These are phyloP conservation scores for Ceratonia siliqua DNA, from an alignment of 306 rosid species.

Conservation along the genomic window DNA sequence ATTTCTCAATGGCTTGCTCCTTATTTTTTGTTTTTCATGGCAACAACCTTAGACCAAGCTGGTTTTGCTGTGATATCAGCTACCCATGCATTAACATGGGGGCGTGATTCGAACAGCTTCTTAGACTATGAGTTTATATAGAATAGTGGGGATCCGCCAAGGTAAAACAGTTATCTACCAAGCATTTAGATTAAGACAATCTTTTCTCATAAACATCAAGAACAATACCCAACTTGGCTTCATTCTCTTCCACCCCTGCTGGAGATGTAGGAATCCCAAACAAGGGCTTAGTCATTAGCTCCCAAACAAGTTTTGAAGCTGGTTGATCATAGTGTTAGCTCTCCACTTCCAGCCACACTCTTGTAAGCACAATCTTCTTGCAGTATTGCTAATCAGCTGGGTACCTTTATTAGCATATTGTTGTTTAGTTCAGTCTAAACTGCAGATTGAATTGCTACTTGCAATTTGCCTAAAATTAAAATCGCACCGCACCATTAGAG, in stretches of 20 bases:
- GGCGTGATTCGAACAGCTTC: background rate
- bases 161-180: conserved; percentile 56
- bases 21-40: too few species aligned
- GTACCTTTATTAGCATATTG: conserved; percentile 57
- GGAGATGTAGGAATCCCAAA: conserved; percentile 34
- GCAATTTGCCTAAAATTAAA: too few species aligned
- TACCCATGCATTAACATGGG: background rate
- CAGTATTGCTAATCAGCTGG: conserved; percentile 37
- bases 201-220: conserved; percentile 62
- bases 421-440: too few species aligned
- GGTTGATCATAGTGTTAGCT: conserved; percentile 49
- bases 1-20: too few species aligned
- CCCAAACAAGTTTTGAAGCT: conserved; percentile 55
- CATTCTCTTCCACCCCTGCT: conserved; percentile 54
- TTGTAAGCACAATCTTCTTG: conserved; percentile 46
- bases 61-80: background rate
- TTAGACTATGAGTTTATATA: conserved; percentile 2
- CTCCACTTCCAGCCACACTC: conserved; percentile 61
- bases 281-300: conserved; percentile 41
- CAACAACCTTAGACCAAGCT: too few species aligned
- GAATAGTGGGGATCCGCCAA: conserved; percentile 46
- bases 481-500: too few species aligned
- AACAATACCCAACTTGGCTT: conserved; percentile 48
- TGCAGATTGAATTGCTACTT: too few species aligned
- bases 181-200: conserved; percentile 54